Base-by-base conservation (phyloP, 2,329 filamentous ascomycete genomes). In the Bipolaris gigantea region DNA sequence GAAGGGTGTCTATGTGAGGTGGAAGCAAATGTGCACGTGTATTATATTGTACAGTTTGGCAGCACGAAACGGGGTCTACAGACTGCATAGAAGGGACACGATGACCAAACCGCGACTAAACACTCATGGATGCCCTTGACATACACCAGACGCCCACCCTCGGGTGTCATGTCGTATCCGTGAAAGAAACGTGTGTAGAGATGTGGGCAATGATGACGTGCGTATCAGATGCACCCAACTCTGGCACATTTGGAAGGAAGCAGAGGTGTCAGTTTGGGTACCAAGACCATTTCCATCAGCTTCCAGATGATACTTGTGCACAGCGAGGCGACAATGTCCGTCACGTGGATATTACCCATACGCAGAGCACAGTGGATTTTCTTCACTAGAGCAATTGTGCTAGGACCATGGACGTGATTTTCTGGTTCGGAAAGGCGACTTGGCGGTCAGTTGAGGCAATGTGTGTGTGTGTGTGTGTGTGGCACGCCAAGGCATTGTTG, bases 1-100 rank as follows among this genome's bases (percentile, higher is more conserved):
- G 70, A 41, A 55, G 65, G 38, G 59, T 70, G 53, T 60, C 67
- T 44, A 61, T 71, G 66, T 74, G 64, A 52, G 43, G 36, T 45
- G 42, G 43, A 42, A 19, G 34, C 34, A 15, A 34, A 27, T 41
- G 47, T 45, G 50, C 16, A 34, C 23, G 25, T 73, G 69, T 70
- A 71, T 51, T 19, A 67, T 71, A 69, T 23, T 66, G 62, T 67
- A 66, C 45, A 61, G 44, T 42, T 56, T 44, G 53, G 36, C 51
- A 53, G 49, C 57, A 62, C 57, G 50, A 47, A 44, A 47, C 11
- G 59, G 54, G 42, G 53, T 61, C 27, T 34, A 55, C 42, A 30
- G 50, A 44, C 48, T 34, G 45, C 15, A 15, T 35, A 47, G 25
- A 49, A 45, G 18, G 41, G 40, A 43, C 40, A 33, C 19, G 19